A percentile compares a stretch with the other conserved stretches of the same genome.
phyloP scores from a whole-genome alignment of 805 yeast species.

The Candida chauliodis region DNA sequence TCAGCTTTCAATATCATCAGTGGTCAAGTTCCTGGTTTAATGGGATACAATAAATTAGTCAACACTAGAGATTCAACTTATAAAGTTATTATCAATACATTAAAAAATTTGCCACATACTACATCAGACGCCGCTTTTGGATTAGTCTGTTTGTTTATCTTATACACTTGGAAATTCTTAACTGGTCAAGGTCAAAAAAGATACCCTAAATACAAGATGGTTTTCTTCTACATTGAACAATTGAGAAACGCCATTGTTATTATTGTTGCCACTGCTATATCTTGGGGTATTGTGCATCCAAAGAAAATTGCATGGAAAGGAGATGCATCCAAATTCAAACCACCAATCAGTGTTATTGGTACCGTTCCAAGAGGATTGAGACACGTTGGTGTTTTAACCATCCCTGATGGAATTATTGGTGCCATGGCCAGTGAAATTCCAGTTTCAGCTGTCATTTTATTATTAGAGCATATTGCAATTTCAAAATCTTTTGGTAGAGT shows the following conservation, averaged over 20 bases:
- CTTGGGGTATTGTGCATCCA: slow-evolving; percentile 70
- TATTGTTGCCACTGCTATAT: slow-evolving; percentile 75
- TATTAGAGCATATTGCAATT: slow-evolving; percentile 90
- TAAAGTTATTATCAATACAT: slow-evolving; percentile 62
- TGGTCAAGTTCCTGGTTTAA: slow-evolving; percentile 83
- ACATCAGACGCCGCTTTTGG: slow-evolving; percentile 89
- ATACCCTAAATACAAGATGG: slow-evolving; percentile 53
- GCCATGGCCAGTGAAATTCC: slow-evolving; percentile 78
- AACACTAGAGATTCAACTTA: slow-evolving; percentile 74
- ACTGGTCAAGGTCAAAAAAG: slow-evolving; percentile 60
- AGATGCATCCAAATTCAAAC: slow-evolving; percentile 29
- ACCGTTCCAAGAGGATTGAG: slow-evolving; percentile 78
- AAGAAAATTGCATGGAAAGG: slow-evolving; percentile 28
- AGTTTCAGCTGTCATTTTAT: slow-evolving; percentile 75
- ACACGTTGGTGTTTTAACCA: slow-evolving; percentile 67
- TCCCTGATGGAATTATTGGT: slow-evolving; percentile 56
- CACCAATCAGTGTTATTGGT: slow-evolving; percentile 63
- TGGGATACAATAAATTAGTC: slow-evolving; percentile 68
- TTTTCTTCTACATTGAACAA: slow-evolving; percentile 69
- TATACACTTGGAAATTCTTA: slow-evolving; percentile 66
- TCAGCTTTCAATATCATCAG: slow-evolving; percentile 78
- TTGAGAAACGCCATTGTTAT: slow-evolving; percentile 80
- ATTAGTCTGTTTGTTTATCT: slow-evolving; percentile 64
- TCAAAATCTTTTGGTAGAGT: slow-evolving; percentile 91
- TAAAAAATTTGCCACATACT: slow-evolving; percentile 67